These are phyloP conservation scores for Kodamaea anthophila DNA, from an alignment of 1,139 yeast species.

Conservation along the genomic window DNA sequence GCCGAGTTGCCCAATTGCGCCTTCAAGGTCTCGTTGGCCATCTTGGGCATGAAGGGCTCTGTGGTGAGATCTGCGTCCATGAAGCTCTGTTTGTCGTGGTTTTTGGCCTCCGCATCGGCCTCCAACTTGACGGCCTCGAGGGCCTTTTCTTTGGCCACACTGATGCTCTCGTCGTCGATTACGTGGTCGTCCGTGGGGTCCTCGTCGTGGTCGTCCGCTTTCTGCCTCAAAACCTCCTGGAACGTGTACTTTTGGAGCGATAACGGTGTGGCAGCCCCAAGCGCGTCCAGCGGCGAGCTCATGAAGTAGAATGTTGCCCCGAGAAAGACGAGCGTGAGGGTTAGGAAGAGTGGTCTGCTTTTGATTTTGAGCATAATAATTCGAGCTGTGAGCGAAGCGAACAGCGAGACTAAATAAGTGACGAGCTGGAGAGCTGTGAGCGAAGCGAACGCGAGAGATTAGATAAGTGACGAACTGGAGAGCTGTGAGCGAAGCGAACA, in stretches of 20 bases:
- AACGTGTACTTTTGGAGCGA: slow-evolving; percentile 6
- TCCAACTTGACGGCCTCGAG: slow-evolving; percentile 1
- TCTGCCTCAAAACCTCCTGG: slow-evolving; percentile 4
- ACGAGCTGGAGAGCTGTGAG: background rate
- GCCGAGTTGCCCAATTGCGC: slow-evolving; percentile 83
- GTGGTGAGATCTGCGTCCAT: slow-evolving; percentile 20
- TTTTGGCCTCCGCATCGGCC: background rate
- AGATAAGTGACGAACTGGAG: no score
- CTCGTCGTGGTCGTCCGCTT: background rate
- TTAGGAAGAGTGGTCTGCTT: slow-evolving; percentile 22
- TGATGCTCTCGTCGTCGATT: slow-evolving; percentile 1
- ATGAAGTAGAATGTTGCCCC: slow-evolving; percentile 23
- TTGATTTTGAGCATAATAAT: slow-evolving; percentile 15
- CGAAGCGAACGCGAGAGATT: no score
- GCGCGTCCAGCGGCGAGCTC: slow-evolving; percentile 17
- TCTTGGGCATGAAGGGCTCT: slow-evolving; percentile 77
- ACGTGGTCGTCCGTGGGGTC: slow-evolving; percentile 3
- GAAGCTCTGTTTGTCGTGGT: background rate
- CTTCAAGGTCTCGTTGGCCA: slow-evolving; percentile 57
- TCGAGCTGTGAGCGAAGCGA: no score
- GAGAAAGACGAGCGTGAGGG: slow-evolving; percentile 19
- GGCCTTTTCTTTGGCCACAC: slow-evolving; percentile 1
- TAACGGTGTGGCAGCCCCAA: slow-evolving; percentile 22
- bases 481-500: no score
- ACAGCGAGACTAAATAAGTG: no score